These are phyloP conservation scores for Amyloporia xantha DNA, from an alignment of 768 basidiomycete species.

Conservation along the genomic window DNA sequence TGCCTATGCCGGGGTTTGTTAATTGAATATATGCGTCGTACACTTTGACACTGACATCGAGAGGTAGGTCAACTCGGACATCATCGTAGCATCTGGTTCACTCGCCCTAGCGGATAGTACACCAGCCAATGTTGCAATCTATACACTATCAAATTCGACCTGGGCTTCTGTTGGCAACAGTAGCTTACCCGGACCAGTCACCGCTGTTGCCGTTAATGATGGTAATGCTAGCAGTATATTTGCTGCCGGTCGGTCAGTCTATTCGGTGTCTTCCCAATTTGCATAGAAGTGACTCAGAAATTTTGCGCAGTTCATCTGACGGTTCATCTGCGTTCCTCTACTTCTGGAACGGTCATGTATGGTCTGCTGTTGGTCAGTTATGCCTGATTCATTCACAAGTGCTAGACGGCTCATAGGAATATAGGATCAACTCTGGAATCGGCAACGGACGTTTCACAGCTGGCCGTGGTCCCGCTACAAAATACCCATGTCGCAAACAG, in stretches of 20 bases:
- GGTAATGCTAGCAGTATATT: slow-evolving; percentile 81
- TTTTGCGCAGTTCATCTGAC: slow-evolving; percentile 40
- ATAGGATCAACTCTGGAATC: slow-evolving; percentile 50
- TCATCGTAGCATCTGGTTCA: slow-evolving; percentile 75
- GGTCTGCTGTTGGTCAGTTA: slow-evolving; percentile 58
- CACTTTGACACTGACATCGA: background rate
- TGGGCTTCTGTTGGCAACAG: slow-evolving; percentile 66
- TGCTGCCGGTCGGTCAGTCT: slow-evolving; percentile 76
- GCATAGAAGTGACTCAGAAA: slow-evolving; percentile 6
- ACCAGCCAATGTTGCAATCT: slow-evolving; percentile 67
- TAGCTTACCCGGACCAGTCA: slow-evolving; percentile 81
- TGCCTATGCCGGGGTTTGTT: slow-evolving; percentile 73
- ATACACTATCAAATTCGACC: slow-evolving; percentile 58
- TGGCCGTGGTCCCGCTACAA: slow-evolving; percentile 86
- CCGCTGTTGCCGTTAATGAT: slow-evolving; percentile 81
- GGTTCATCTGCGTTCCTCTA: slow-evolving; percentile 64
- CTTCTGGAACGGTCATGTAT: slow-evolving; percentile 79
- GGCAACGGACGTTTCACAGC: slow-evolving; percentile 66
- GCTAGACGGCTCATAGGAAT: background rate
- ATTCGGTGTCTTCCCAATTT: background rate
- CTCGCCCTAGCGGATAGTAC: slow-evolving; percentile 61
- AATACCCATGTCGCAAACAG: slow-evolving; percentile 64
- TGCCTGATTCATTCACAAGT: background rate
- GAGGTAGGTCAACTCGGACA: slow-evolving; percentile 53
- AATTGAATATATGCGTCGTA: no score